phyloP scores from a whole-genome alignment of 345 rosid genomes.

The Trapa bicornis region DNA sequence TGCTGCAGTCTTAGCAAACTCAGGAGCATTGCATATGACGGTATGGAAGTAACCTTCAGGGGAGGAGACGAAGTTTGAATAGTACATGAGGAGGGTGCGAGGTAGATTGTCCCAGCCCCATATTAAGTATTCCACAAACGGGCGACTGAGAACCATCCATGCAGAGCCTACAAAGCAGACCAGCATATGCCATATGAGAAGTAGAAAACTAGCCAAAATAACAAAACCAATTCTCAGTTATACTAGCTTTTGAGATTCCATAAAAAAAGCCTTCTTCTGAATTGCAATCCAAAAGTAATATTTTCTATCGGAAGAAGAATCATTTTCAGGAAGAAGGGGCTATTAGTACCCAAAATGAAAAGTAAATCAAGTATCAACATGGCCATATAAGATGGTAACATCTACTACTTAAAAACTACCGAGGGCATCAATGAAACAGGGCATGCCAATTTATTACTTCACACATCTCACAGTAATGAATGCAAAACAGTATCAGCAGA shows the following conservation, averaged over 20 bases:
- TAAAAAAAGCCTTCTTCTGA: background rate
- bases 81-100: slow-evolving; percentile 82
- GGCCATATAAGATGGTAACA: background rate
- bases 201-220: background rate
- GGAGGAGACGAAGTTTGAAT: slow-evolving; percentile 88
- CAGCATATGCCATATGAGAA: background rate
- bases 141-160: slow-evolving; percentile 86
- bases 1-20: slow-evolving; percentile 49
- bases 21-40: slow-evolving; percentile 81
- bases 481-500: background rate
- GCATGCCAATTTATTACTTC: background rate
- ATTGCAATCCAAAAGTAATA: background rate
- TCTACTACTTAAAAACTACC: background rate
- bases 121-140: slow-evolving; percentile 76
- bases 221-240: background rate
- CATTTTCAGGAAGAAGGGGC: background rate
- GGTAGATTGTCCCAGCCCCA: slow-evolving; percentile 99
- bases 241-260: background rate
- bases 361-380: too few relatives aligned
- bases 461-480: background rate
- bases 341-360: background rate
- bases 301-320: background rate
- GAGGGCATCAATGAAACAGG: background rate
- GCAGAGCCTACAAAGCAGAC: slow-evolving; percentile 60
- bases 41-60: slow-evolving; percentile 98